Evolutionary conservation across 106 monocot genomes (phyloP), one percentile per base, ranked within the genome.

Genomic region (Vanilla planifolia): DNA sequence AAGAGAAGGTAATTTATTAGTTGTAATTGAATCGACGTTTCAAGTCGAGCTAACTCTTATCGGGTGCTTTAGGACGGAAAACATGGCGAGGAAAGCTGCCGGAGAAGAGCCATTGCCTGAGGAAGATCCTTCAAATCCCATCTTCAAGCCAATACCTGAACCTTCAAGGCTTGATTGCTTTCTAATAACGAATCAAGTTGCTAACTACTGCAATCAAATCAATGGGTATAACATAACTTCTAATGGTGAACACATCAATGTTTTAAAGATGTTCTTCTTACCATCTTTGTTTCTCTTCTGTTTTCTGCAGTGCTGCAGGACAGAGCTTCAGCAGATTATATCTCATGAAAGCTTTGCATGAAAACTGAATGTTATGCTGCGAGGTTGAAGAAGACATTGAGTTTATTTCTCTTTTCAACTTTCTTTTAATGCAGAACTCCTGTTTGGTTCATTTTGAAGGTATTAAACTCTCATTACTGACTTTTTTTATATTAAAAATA

Each of bases 161-260:
- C 95, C 95, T 41, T 90, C 95, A 27, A 90, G 90, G 25, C 56
- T 96, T n/a, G 95, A 96, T 58, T 75, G 72, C 68, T 96, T 74
- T 78, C 86, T 90, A 35, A 84, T 96, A 34, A 90, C 86, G 60
- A 90, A 96, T 69, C 90, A 96, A 57, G 51, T 96, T 13, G 50
- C 90, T 52, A 96, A 90, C 67, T 89, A 89, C 61, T 95, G 94
- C 80, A 86, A 83, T 73, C 94, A 95, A 71, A 86, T 95, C 30
- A 95, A 95, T 41, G 85, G 86, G 89, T 95, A 83, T 62, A 41
- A 10, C 5, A 37, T 37, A n/a, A n/a, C n/a, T n/a, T n/a, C n/a
- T n/a, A n/a, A n/a, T n/a, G n/a, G n/a, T n/a, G n/a, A n/a, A n/a
- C n/a, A n/a, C n/a, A n/a, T n/a, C n/a, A n/a, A n/a, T n/a, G n/a